These are phyloP conservation scores for Saccharum officinarum DNA, from an alignment of 176 grass and related monocot genomes.

Conservation along the genomic window DNA sequence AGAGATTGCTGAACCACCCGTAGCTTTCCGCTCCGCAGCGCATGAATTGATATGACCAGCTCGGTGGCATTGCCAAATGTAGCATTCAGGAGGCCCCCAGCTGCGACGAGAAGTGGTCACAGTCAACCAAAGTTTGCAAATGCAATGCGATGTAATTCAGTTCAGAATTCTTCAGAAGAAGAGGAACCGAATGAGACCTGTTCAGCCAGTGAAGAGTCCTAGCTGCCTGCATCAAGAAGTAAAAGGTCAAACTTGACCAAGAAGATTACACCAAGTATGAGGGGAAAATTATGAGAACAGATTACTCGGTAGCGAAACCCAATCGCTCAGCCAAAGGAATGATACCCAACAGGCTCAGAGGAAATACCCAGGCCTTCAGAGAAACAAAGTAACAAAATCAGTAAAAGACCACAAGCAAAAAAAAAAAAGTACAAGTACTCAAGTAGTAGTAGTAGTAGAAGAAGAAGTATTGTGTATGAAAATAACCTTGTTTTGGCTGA, in stretches of 20 bases:
- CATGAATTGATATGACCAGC: constrained; percentile 82
- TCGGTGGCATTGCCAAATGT: constrained; percentile 84
- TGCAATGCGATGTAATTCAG: not conserved
- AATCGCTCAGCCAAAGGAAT: constrained; percentile 81
- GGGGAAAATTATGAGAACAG: not conserved
- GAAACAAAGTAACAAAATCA: constrained; percentile 1
- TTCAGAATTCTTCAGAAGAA: constrained; percentile 35
- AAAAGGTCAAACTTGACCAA: constrained; percentile 23
- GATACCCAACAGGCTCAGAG: constrained; percentile 67
- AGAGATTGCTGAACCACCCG: constrained; percentile 75
- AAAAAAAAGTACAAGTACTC: not conserved
- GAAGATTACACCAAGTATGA: not conserved
- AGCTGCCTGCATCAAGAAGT: constrained; percentile 56
- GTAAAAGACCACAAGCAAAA: not conserved
- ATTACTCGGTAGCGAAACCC: constrained; percentile 68
- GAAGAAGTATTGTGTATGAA: not conserved
- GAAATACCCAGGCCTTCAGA: constrained; percentile 72
- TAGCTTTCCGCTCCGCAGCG: constrained; percentile 56
- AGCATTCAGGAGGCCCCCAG: constrained; percentile 67
- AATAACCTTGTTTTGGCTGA: constrained; percentile 48
- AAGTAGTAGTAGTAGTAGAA: not conserved
- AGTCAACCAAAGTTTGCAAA: not conserved
- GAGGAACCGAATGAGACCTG: constrained; percentile 48
- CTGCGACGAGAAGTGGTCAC: constrained; percentile 31
- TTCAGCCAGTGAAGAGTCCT: constrained; percentile 70